These are phyloP conservation scores for Berkeleyomyces basicola DNA, from an alignment of 2,329 filamentous ascomycete genomes.

Conservation along the genomic window DNA sequence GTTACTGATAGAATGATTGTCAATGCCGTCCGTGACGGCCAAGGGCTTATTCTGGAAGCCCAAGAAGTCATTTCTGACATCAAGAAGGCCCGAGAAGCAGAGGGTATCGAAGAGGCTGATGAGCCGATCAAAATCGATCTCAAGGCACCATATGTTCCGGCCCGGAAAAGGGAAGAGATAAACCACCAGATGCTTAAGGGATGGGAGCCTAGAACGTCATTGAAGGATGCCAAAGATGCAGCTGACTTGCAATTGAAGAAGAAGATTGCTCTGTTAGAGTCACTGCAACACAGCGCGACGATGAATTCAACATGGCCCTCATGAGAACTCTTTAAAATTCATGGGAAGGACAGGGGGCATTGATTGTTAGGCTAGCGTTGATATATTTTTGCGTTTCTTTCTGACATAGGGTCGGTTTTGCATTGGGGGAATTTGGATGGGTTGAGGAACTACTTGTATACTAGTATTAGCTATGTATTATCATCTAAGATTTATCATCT, in stretches of 20 bases:
- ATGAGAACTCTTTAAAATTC: not conserved
- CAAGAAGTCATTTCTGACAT: not conserved
- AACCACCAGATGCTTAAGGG: not conserved
- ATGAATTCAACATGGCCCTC: not conserved
- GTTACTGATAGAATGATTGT: not conserved
- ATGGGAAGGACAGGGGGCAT: not conserved
- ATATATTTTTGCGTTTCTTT: not conserved
- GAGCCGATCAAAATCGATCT: not conserved
- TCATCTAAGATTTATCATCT: not conserved
- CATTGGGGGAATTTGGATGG: not conserved
- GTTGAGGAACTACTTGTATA: not conserved
- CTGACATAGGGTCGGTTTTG: not conserved
- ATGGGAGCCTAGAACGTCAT: slow-evolving; percentile 2
- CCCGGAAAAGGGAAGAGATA: not conserved
- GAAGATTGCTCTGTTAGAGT: slow-evolving; percentile 12
- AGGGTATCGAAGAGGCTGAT: not conserved
- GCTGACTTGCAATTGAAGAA: slow-evolving; percentile 3
- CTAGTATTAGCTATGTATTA: not conserved
- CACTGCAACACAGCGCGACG: slow-evolving; percentile 1
- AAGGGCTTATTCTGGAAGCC: not conserved
- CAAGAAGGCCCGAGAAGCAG: not conserved
- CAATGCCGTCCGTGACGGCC: slow-evolving; percentile 2
- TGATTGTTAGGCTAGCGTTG: not conserved
- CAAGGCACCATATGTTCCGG: slow-evolving; percentile 7
- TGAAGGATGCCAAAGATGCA: not conserved